Conservation (phyloP, 164 flowering plant species). For the Piper longum region DNA sequence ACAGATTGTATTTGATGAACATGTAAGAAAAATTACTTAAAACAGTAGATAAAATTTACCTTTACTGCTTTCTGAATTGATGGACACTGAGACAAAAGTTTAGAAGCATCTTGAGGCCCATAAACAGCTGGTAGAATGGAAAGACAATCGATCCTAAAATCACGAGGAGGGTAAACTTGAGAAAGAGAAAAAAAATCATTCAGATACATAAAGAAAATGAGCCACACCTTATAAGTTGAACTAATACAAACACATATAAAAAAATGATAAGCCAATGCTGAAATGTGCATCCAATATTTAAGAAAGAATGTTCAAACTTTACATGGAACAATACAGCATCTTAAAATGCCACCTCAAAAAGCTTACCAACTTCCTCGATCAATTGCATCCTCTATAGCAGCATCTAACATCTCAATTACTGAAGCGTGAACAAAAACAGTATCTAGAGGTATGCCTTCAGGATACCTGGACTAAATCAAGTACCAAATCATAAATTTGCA, state of each 20-base stretch:
- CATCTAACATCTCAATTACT: conserved; percentile 76
- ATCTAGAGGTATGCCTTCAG: conserved; percentile 73
- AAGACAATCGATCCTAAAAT: conserved; percentile 77
- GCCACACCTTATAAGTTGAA: not conserved
- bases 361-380: conserved; percentile 78
- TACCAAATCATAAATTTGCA: conserved; percentile 9
- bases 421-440: conserved; percentile 74
- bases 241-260: not conserved
- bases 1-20: not conserved
- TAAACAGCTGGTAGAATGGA: conserved; percentile 68
- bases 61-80: conserved; percentile 62
- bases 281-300: not conserved
- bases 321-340: not conserved
- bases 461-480: conserved; percentile 82
- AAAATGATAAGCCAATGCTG: not conserved
- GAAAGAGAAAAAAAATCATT: not conserved
- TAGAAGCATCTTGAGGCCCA: conserved; percentile 68
- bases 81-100: conserved; percentile 61
- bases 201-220: not conserved
- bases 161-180: conserved; percentile 1
- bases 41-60: conserved; percentile 27
- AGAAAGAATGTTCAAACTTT: not conserved
- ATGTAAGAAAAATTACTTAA: not conserved
- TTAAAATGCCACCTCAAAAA: not conserved
- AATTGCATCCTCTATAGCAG: conserved; percentile 77